Evolutionary conservation across 1,284 basidiomycete species (phyloP), one percentile per base, ranked within the genome.

Genomic region (Microbotryomycetes sp.): DNA sequence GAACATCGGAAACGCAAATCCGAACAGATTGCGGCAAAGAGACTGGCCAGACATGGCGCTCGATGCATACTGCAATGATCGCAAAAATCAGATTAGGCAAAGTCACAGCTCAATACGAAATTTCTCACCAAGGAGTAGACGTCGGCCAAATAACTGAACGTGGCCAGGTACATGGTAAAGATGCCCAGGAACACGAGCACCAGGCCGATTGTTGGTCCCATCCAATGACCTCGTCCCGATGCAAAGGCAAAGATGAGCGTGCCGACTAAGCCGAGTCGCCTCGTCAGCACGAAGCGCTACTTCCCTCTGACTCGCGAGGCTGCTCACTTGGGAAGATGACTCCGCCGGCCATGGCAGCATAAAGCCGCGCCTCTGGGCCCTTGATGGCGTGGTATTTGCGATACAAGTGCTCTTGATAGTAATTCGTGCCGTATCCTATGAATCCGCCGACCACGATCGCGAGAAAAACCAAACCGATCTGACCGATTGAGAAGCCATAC

Each of bases 361-460:
- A 88, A 16, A 91, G 76, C 14, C 88, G 80, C 0, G 88, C 88
- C 75, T 91, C 88, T 0, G 86, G 84, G 0, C 86, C 86, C 48
- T 80, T 76, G 6, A 68, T 78, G 1, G 77, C 74, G 28, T 82
- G 79, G 62, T 84, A 74, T 14, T 49, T 36, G 4, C 53, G 53
- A 45, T 71, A 71, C 14, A 71, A 56, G 3, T 51, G 46, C 42
- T 73, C 67, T 71, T 82, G 82, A 47, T 83, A 85, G 63, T 60
- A 42, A 25, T 56, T 63, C 4, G 61, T 47, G 28, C 48, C 25
- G 57, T 60, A 63, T 6, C 67, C 67, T 45, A 65, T 25, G 45
- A 50, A 28, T 50, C 22, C 49, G 22, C 22, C 49, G 22, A 50
- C 28, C 45, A 69, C 63, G 32, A 64, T 54, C 0, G 56, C 50